phyloP scores from a whole-genome alignment of 768 basidiomycete species.

The Leccinum broughii region DNA sequence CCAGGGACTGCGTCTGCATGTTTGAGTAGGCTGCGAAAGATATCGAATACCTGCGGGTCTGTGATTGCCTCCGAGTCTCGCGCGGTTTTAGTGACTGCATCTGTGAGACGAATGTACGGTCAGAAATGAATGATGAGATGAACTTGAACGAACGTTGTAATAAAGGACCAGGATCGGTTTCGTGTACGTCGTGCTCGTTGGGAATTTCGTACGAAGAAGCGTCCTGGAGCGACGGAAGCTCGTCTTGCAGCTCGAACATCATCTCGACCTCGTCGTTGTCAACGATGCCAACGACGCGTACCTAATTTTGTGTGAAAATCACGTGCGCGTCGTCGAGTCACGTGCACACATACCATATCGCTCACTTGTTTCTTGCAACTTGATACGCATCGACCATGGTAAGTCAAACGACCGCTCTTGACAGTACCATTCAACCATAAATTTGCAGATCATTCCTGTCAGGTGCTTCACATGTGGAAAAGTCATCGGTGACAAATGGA shows the following conservation, averaged over 20 bases:
- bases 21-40: slow-evolving; percentile 82
- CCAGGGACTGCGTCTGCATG: slow-evolving; percentile 62
- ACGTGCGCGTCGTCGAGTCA: slow-evolving; percentile 30
- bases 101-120: slow-evolving; percentile 37
- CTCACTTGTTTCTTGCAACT: neutral
- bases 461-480: slow-evolving; percentile 97
- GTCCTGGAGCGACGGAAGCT: slow-evolving; percentile 66
- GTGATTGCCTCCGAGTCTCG: slow-evolving; percentile 71
- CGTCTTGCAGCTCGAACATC: slow-evolving; percentile 78
- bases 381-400: slow-evolving; percentile 23
- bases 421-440: neutral
- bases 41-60: slow-evolving; percentile 72
- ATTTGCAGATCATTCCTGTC: slow-evolving; percentile 85
- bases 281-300: slow-evolving; percentile 12
- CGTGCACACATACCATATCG: slow-evolving; percentile 2
- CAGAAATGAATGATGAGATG: slow-evolving; percentile 3
- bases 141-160: slow-evolving; percentile 52
- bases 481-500: slow-evolving; percentile 97
- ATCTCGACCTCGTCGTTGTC: slow-evolving; percentile 26
- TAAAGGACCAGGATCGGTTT: slow-evolving; percentile 53
- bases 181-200: slow-evolving; percentile 63
- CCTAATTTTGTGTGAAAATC: slow-evolving; percentile 11
- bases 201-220: slow-evolving; percentile 61
- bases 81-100: slow-evolving; percentile 80
- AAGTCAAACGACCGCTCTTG: neutral